These are phyloP conservation scores for Eutrema yunnanense DNA, from an alignment of 345 rosid genomes.

Conservation along the genomic window DNA sequence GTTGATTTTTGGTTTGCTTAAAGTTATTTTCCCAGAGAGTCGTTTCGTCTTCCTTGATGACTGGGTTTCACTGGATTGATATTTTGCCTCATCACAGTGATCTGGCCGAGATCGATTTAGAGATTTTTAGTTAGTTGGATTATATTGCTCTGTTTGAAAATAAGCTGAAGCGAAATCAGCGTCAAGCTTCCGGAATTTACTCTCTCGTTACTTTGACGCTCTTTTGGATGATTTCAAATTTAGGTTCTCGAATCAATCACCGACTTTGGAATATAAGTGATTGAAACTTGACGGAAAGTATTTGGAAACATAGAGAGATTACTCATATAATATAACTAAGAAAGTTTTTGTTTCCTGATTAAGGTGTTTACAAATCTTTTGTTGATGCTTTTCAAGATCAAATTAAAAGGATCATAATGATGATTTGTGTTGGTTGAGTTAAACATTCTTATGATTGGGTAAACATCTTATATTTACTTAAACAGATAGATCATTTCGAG, in stretches of 20 bases:
- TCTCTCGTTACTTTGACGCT: no score
- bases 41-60: neutral
- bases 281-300: no score
- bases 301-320: neutral
- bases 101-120: neutral
- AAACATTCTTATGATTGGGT: neutral
- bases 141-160: slow-evolving; percentile 1
- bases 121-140: neutral
- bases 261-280: no score
- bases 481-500: neutral
- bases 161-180: neutral
- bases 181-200: no score
- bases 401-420: neutral
- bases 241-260: no score
- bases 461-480: neutral
- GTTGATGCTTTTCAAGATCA: slow-evolving; percentile 5
- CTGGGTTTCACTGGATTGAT: neutral
- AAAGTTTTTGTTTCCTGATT: neutral
- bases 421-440: slow-evolving; percentile 4
- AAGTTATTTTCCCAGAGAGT: neutral
- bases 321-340: neutral
- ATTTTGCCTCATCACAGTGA: neutral
- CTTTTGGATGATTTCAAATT: no score
- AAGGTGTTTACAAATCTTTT: neutral
- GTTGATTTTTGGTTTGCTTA: neutral